phyloP scores from a whole-genome alignment of 1,284 basidiomycete species.

The Melampsora americana region DNA sequence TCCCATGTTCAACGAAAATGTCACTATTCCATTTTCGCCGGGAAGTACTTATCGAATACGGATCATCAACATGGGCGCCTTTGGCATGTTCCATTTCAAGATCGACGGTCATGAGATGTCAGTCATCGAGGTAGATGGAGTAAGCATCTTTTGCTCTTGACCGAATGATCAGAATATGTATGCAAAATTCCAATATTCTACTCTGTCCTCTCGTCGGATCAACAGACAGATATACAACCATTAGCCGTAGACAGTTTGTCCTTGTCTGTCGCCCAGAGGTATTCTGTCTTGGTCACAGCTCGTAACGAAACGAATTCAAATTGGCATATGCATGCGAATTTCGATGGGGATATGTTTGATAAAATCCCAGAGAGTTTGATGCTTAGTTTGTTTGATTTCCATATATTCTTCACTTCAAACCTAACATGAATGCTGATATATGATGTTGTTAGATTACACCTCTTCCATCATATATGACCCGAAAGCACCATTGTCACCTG shows the following conservation, averaged over 20 bases:
- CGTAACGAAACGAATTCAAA: slow-evolving; percentile 75
- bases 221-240: slow-evolving; percentile 64
- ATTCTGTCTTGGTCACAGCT: slow-evolving; percentile 83
- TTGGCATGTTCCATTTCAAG: slow-evolving; percentile 71
- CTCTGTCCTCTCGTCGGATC: not conserved
- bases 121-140: slow-evolving; percentile 83
- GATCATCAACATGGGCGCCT: slow-evolving; percentile 67
- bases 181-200: not conserved
- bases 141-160: slow-evolving; percentile 48
- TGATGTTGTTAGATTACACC: slow-evolving; percentile 58
- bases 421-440: not conserved
- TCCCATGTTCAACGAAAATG: slow-evolving; percentile 66
- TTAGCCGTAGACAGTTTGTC: slow-evolving; percentile 68
- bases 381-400: slow-evolving; percentile 60
- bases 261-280: slow-evolving; percentile 84
- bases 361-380: slow-evolving; percentile 67
- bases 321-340: slow-evolving; percentile 84
- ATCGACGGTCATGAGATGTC: slow-evolving; percentile 86
- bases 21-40: slow-evolving; percentile 74
- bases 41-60: slow-evolving; percentile 69
- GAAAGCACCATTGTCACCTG: slow-evolving; percentile 59
- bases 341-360: slow-evolving; percentile 83
- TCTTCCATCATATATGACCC: slow-evolving; percentile 67
- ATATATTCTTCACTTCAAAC: not conserved
- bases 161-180: not conserved